These are phyloP conservation scores for Phytophthora pluvialis DNA, from an alignment of 352 stramenopile species.

Conservation along the genomic window DNA sequence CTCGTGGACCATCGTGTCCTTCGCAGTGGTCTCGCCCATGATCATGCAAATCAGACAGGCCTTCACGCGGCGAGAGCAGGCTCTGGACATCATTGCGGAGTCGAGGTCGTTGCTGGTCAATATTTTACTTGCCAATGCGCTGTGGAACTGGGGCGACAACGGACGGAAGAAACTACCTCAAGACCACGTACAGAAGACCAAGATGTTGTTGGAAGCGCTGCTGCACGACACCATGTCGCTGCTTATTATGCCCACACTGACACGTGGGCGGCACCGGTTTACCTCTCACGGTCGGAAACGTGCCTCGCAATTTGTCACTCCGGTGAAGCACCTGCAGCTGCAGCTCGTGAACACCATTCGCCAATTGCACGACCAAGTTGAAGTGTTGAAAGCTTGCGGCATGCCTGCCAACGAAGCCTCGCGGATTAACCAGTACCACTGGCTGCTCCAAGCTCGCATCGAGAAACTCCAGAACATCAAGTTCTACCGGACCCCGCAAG, in stretches of 20 bases:
- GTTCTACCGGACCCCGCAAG: slow-evolving; percentile 88
- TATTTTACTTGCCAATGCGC: slow-evolving; percentile 77
- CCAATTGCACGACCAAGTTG: slow-evolving; percentile 72
- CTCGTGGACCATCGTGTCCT: slow-evolving; percentile 84
- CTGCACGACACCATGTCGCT: slow-evolving; percentile 55
- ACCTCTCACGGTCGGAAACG: slow-evolving; percentile 56
- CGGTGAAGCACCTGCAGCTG: slow-evolving; percentile 61
- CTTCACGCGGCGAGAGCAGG: slow-evolving; percentile 75
- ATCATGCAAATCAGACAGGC: slow-evolving; percentile 91
- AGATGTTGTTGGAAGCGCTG: slow-evolving; percentile 54
- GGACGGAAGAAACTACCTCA: slow-evolving; percentile 59
- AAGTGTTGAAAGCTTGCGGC: slow-evolving; percentile 74
- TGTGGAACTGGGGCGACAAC: slow-evolving; percentile 84
- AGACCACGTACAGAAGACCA: slow-evolving; percentile 63
- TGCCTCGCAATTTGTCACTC: slow-evolving; percentile 45
- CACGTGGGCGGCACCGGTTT: slow-evolving; percentile 74
- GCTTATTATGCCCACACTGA: slow-evolving; percentile 72
- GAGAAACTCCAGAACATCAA: slow-evolving; percentile 89
- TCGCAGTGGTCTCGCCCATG: slow-evolving; percentile 85
- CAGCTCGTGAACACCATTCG: slow-evolving; percentile 64
- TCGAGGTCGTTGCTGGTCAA: slow-evolving; percentile 73
- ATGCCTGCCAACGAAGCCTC: slow-evolving; percentile 86
- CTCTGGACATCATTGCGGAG: slow-evolving; percentile 73
- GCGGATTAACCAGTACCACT: slow-evolving; percentile 91
- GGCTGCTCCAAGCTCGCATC: slow-evolving; percentile 81